Percentiles rank a stretch among this genome's conserved stretches.
Evolutionary conservation across 345 rosid species (phyloP).

Genomic region (Chamaenerion angustifolium): DNA sequence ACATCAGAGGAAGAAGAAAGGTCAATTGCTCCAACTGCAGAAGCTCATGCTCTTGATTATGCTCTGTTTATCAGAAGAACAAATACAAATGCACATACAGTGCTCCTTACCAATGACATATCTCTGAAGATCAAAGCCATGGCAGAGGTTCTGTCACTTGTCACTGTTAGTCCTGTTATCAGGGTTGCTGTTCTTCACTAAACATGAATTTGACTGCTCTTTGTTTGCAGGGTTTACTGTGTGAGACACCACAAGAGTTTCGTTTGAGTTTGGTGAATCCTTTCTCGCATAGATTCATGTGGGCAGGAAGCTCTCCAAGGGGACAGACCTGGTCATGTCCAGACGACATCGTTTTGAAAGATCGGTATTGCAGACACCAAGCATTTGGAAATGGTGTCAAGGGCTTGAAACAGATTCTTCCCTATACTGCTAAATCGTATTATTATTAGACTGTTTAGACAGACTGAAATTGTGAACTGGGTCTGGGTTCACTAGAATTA

Average conservation of each 20-base stretch:
- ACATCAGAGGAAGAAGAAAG: conserved; percentile 42
- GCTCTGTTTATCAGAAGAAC: conserved; percentile 36
- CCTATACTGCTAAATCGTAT: too few species aligned
- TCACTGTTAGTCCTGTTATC: too few species aligned
- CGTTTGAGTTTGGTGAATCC: conserved; percentile 45
- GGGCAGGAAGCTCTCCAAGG: conserved; percentile 61
- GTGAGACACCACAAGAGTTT: conserved; percentile 63
- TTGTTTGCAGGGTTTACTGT: conserved; percentile 46
- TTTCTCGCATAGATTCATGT: conserved; percentile 80
- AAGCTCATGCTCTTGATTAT: conserved; percentile 61
- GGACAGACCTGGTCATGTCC: too few species aligned
- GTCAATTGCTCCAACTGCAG: conserved; percentile 42
- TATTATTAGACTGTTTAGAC: too few species aligned
- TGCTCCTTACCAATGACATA: conserved; percentile 51
- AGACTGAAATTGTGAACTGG: too few species aligned
- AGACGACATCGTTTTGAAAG: too few species aligned
- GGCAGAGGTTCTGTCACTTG: conserved; percentile 49
- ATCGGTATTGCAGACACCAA: too few species aligned
- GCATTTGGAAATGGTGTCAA: too few species aligned
- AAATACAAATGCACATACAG: conserved; percentile 35
- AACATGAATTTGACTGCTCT: too few species aligned
- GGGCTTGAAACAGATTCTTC: too few species aligned
- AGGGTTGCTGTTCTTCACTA: too few species aligned
- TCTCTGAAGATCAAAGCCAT: conserved; percentile 76
- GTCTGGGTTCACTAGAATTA: too few species aligned